These are phyloP conservation scores for Trametes maxima DNA, from an alignment of 768 basidiomycete species.

Conservation along the genomic window DNA sequence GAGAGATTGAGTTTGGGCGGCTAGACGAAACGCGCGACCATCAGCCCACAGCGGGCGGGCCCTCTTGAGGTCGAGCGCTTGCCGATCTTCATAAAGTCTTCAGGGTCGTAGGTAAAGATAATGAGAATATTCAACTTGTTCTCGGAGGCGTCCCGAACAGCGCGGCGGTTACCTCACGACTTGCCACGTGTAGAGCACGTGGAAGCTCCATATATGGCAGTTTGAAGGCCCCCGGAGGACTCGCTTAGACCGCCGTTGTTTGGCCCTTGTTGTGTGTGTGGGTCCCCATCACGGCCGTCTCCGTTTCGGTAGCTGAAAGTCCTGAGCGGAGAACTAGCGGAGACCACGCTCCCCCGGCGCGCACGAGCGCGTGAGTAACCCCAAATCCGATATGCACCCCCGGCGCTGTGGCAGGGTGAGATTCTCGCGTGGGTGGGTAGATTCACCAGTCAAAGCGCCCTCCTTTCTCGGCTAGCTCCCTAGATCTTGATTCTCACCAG, in stretches of 20 bases:
- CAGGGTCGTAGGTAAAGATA: too few relatives aligned
- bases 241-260: constrained; percentile 7
- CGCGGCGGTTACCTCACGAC: too few relatives aligned
- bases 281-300: constrained; percentile 5
- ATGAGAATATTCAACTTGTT: too few relatives aligned
- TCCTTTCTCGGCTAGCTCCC: neutral
- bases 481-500: constrained; percentile 7
- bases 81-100: too few relatives aligned
- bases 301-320: too few relatives aligned
- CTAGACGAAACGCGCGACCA: too few relatives aligned
- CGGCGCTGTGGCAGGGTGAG: neutral
- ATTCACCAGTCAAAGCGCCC: neutral
- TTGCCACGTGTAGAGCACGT: neutral
- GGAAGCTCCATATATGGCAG: neutral
- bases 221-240: neutral
- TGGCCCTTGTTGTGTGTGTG: constrained; percentile 13
- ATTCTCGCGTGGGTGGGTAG: neutral
- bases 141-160: too few relatives aligned
- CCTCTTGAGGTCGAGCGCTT: too few relatives aligned
- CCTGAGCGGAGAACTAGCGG: too few relatives aligned
- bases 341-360: neutral
- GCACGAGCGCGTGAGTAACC: neutral
- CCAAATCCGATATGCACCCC: neutral
- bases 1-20: too few relatives aligned
- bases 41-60: too few relatives aligned